Conservation (phyloP, 108 stramenopile genomes). For the Epithemia pelagica region DNA sequence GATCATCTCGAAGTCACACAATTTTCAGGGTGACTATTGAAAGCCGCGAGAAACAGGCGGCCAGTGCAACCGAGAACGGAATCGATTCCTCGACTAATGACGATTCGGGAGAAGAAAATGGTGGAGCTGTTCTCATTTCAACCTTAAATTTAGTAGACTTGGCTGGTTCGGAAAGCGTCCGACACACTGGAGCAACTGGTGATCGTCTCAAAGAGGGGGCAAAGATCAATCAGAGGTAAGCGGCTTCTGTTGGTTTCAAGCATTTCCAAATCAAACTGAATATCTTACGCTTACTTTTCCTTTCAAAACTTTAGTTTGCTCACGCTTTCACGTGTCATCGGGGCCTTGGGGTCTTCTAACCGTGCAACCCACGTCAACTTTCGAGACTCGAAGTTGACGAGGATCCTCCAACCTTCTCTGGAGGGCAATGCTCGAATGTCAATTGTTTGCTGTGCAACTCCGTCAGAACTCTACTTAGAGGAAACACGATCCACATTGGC, state of each 20-base stretch:
- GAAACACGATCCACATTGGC: constrained; percentile 96
- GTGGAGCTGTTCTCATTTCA: constrained; percentile 66
- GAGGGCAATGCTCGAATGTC: constrained; percentile 80
- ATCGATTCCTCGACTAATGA: constrained; percentile 17
- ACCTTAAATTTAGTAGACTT: constrained; percentile 87
- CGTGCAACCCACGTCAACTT: constrained; percentile 91
- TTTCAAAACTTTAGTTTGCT: constrained; percentile 71
- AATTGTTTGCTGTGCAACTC: constrained; percentile 87
- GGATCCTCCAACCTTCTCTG: constrained; percentile 96
- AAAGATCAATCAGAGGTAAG: constrained; percentile 91
- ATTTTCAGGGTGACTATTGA: constrained; percentile 94
- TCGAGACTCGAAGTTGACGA: constrained; percentile 97
- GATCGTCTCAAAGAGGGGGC: constrained; percentile 97
- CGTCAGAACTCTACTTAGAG: constrained; percentile 97
- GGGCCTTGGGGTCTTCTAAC: constrained; percentile 91
- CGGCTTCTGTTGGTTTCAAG: background rate
- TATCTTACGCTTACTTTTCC: background rate
- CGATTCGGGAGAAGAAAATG: constrained; percentile 13
- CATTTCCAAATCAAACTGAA: too few species aligned
- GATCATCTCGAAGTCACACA: constrained; percentile 94
- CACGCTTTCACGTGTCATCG: constrained; percentile 97
- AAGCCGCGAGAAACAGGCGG: constrained; percentile 45
- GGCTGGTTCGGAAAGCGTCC: constrained; percentile 89
- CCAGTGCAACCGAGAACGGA: constrained; percentile 14
- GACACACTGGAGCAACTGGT: constrained; percentile 91